phyloP scores from a whole-genome alignment of 2,329 filamentous ascomycete genomes.

The Epichloe typhina region DNA sequence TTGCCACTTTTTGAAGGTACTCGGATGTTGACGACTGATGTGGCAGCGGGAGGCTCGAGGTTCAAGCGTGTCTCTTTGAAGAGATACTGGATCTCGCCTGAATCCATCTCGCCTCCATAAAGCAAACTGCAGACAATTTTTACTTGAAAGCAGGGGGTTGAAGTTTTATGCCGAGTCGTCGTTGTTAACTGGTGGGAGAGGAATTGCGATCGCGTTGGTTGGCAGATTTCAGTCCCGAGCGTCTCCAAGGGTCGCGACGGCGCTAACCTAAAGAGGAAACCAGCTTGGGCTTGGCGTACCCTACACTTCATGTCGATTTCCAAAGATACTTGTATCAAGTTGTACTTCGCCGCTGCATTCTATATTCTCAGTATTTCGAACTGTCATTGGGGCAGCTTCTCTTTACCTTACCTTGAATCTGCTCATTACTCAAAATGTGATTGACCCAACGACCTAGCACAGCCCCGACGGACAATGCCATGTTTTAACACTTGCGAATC shows the following conservation, averaged over 20 bases:
- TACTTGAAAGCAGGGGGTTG: neutral
- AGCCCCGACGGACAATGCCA: no score
- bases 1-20: constrained; percentile 43
- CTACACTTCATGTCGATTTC: neutral
- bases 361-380: no score
- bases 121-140: constrained; percentile 8
- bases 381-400: no score
- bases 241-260: constrained; percentile 13
- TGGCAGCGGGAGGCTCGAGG: constrained; percentile 57
- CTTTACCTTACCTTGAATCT: no score
- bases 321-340: neutral
- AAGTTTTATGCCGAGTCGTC: neutral
- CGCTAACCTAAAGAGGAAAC: constrained; percentile 25
- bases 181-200: constrained; percentile 9
- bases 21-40: constrained; percentile 57
- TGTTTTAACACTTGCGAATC: no score
- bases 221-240: constrained; percentile 19
- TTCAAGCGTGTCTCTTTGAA: constrained; percentile 83
- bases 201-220: constrained; percentile 17
- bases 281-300: constrained; percentile 14
- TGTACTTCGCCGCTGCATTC: neutral
- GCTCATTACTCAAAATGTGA: no score
- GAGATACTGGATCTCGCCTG: constrained; percentile 48
- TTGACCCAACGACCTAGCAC: no score
- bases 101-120: constrained; percentile 58